Conservation (phyloP, 176 grass and related monocot species). For the Ampelocalamus luodianensis region DNA sequence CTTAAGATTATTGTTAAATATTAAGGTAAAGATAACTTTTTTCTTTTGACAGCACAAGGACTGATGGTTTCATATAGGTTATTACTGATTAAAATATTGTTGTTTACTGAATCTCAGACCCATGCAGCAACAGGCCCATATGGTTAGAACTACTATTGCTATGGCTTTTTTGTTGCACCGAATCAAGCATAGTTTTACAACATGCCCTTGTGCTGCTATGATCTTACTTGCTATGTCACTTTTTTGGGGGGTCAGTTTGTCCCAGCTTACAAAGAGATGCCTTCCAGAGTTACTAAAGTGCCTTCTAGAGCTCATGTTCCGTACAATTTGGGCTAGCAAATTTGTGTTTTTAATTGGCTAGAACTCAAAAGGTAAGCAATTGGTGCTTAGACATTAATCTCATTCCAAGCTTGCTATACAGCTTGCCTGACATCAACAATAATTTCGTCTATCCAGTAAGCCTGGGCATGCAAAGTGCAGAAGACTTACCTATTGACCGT, state of each 20-base stretch:
- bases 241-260: not conserved
- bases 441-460: not conserved
- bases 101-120: not conserved
- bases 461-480: not conserved
- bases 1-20: not conserved
- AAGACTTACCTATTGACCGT: slow-evolving; percentile 69
- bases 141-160: not conserved
- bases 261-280: not conserved
- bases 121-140: slow-evolving; percentile 5
- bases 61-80: slow-evolving; percentile 13
- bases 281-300: not conserved
- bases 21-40: not conserved
- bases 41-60: not conserved
- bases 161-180: not conserved
- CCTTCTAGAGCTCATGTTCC: slow-evolving; percentile 5
- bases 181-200: slow-evolving; percentile 8
- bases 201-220: not conserved
- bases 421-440: slow-evolving; percentile 18
- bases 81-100: not conserved
- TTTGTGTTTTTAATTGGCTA: not conserved
- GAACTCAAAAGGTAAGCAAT: not conserved
- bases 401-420: not conserved
- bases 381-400: slow-evolving; percentile 3
- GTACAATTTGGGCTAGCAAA: slow-evolving; percentile 6
- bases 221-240: not conserved